A percentile compares a stretch with the other conserved stretches of the same genome.
These are phyloP conservation scores for Cladosporium sp. DNA, from an alignment of 2,329 filamentous ascomycete species.

Conservation along the genomic window DNA sequence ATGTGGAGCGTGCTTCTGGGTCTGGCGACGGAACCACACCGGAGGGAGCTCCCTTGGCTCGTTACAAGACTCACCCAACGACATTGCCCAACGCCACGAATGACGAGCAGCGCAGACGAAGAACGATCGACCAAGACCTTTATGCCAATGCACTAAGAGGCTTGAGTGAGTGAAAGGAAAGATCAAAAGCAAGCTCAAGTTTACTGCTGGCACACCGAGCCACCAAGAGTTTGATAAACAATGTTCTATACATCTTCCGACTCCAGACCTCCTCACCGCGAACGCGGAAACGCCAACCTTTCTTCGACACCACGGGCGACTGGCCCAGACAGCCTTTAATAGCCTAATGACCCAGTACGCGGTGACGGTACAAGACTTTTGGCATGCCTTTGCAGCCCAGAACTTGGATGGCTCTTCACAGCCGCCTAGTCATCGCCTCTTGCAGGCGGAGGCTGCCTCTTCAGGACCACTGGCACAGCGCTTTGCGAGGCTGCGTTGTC, in stretches of 20 bases:
- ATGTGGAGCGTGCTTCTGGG: background rate
- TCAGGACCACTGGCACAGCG: constrained; percentile 18
- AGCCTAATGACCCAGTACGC: too few species aligned
- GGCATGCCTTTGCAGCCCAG: background rate
- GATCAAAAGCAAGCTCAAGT: too few species aligned
- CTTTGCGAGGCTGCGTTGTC: constrained; percentile 16
- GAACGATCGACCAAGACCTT: constrained; percentile 1
- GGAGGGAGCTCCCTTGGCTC: background rate
- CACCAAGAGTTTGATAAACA: too few species aligned
- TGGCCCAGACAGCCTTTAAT: too few species aligned
- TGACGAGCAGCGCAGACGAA: constrained; percentile 1
- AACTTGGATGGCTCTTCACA: background rate
- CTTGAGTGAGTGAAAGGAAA: background rate
- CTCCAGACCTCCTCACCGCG: too few species aligned
- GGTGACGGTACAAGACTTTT: too few species aligned
- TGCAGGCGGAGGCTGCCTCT: constrained; percentile 9
- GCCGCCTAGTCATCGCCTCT: background rate
- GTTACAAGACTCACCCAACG: background rate
- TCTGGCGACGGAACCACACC: background rate
- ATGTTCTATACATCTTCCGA: too few species aligned
- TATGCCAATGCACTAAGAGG: constrained; percentile 6
- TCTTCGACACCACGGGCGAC: too few species aligned
- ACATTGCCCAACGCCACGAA: background rate
- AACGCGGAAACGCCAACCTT: too few species aligned
- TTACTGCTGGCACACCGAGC: too few species aligned